Percentiles rank a stretch among this genome's conserved stretches.
phyloP scores from a whole-genome alignment of 2,329 filamentous ascomycete species.

The Cladosporium sp. region DNA sequence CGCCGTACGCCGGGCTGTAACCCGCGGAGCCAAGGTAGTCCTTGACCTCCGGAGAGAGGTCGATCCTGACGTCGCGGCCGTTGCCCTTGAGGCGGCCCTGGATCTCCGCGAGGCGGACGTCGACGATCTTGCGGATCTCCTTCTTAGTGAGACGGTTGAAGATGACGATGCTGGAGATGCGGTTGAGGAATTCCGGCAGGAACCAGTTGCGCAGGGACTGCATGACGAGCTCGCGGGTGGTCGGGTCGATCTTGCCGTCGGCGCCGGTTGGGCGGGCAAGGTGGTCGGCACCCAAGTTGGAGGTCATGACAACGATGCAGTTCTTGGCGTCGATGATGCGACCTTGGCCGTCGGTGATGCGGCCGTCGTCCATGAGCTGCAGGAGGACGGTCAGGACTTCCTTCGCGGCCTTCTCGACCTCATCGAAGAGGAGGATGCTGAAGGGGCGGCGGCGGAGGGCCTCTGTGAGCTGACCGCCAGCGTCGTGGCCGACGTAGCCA shows the following conservation, averaged over 20 bases:
- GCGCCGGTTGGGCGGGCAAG: slow-evolving; percentile 71
- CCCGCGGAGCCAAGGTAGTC: slow-evolving; percentile 88
- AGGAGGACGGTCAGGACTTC: slow-evolving; percentile 93
- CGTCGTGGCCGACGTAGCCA: slow-evolving; percentile 93
- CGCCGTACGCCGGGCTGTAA: slow-evolving; percentile 93
- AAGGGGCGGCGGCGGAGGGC: slow-evolving; percentile 89
- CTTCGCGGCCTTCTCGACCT: slow-evolving; percentile 98
- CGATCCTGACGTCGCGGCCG: slow-evolving; percentile 75
- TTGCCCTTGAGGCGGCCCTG: slow-evolving; percentile 86
- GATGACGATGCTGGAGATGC: slow-evolving; percentile 92
- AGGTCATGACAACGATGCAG: slow-evolving; percentile 99
- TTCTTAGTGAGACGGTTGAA: slow-evolving; percentile 89
- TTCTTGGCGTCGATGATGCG: slow-evolving; percentile 91
- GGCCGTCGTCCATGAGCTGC: slow-evolving; percentile 99
- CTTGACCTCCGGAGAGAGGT: slow-evolving; percentile 77
- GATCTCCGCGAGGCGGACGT: slow-evolving; percentile 79
- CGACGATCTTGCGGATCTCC: slow-evolving; percentile 94
- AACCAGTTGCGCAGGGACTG: slow-evolving; percentile 89
- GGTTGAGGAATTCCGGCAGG: slow-evolving; percentile 96
- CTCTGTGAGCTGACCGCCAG: slow-evolving; percentile 92
- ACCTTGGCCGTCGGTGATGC: slow-evolving; percentile 96
- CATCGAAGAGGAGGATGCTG: slow-evolving; percentile 95
- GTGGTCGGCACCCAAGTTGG: slow-evolving; percentile 90
- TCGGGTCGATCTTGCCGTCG: slow-evolving; percentile 78
- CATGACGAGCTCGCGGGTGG: slow-evolving; percentile 85